Percentiles rank a stretch among this genome's conserved stretches.
Conservation (phyloP, 31 red algal genomes). For the Asparagopsis taxiformis region DNA sequence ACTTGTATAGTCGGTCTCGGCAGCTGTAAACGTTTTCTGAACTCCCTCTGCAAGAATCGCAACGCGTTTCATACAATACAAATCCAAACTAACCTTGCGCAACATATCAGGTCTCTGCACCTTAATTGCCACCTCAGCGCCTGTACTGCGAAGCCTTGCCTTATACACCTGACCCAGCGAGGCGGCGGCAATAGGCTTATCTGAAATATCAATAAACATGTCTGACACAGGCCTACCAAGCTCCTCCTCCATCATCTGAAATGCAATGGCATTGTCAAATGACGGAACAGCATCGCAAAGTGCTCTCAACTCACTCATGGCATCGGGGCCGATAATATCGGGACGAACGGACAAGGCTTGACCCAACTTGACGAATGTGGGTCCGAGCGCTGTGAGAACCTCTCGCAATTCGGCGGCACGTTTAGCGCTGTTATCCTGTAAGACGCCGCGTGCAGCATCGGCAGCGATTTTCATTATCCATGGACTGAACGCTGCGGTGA, state of each 20-base stretch:
- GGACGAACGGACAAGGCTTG: constrained; percentile 92
- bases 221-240: constrained; percentile 61
- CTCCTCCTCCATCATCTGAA: constrained; percentile 90
- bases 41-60: constrained; percentile 37
- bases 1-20: constrained; percentile 62
- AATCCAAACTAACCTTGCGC: constrained; percentile 84
- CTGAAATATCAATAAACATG: constrained; percentile 67
- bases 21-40: constrained; percentile 55
- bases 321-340: constrained; percentile 84
- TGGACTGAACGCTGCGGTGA: constrained; percentile 57
- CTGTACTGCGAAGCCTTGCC: constrained; percentile 47
- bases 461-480: constrained; percentile 43
- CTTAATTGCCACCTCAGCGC: constrained; percentile 83
- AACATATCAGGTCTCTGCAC: constrained; percentile 96
- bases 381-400: constrained; percentile 74
- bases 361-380: constrained; percentile 92
- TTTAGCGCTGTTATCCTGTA: constrained; percentile 44
- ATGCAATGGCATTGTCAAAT: constrained; percentile 71
- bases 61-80: constrained; percentile 81
- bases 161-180: constrained; percentile 93
- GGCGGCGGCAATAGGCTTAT: constrained; percentile 91
- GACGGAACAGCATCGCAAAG: constrained; percentile 92
- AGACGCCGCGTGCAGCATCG: constrained; percentile 11
- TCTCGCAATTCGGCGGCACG: constrained; percentile 81
- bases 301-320: constrained; percentile 90